phyloP scores from a whole-genome alignment of 2,329 filamentous ascomycete genomes.

The Boeremia exigua region DNA sequence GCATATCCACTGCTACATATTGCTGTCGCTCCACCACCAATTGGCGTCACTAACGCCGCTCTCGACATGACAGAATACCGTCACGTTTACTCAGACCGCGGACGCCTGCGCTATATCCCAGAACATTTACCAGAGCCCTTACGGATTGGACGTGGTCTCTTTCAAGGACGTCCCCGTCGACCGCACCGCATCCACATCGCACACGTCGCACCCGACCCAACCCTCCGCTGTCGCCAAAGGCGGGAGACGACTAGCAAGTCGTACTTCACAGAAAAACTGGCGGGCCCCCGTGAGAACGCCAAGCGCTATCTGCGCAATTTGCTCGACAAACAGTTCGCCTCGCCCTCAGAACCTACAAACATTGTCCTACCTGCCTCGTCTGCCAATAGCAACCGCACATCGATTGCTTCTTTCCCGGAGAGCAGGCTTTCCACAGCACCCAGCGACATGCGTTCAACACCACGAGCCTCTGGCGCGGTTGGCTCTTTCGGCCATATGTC shows the following conservation, averaged over 20 bases:
- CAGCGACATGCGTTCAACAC: conserved; percentile 48
- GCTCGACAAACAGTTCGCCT: conserved; percentile 46
- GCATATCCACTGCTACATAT: conserved; percentile 22
- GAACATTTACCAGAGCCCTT: conserved; percentile 40
- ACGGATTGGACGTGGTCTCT: conserved; percentile 44
- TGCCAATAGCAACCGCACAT: conserved; percentile 37
- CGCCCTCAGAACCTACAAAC: conserved; percentile 29
- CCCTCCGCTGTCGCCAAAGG: conserved; percentile 31
- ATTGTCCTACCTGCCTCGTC: conserved; percentile 34
- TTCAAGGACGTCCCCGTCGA: conserved; percentile 59
- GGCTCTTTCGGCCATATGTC: conserved; percentile 16
- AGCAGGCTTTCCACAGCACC: conserved; percentile 33
- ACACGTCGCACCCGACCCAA: conserved; percentile 55
- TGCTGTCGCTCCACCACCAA: conserved; percentile 19
- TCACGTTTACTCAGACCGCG: conserved; percentile 47
- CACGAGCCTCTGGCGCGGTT: conserved; percentile 45
- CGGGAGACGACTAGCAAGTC: conserved; percentile 44
- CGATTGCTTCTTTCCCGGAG: conserved; percentile 35
- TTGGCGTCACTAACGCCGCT: conserved; percentile 38
- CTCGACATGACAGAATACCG: conserved; percentile 49
- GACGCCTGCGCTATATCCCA: conserved; percentile 47
- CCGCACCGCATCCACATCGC: conserved; percentile 64
- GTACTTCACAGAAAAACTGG: conserved; percentile 55
- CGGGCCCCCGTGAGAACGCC: conserved; percentile 56
- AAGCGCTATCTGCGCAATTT: conserved; percentile 58